Evolutionary conservation across 2,329 filamentous ascomycete species (phyloP).

Genomic region (Alternaria metachromatica): DNA sequence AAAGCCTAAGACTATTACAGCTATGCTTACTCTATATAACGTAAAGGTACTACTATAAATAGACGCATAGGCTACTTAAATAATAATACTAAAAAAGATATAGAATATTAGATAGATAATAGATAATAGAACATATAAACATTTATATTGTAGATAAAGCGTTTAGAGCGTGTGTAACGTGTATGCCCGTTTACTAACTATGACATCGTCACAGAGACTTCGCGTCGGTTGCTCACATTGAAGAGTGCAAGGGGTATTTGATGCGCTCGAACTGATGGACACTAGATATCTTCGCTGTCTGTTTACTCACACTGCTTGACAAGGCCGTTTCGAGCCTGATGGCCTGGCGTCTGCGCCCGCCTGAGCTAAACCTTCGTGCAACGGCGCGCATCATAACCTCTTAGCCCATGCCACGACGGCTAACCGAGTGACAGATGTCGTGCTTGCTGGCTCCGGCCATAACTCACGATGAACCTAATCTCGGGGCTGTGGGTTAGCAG

Average conservation of each 20-base stretch:
- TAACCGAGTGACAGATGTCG: conserved; percentile 7
- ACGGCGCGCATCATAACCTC: conserved; percentile 3
- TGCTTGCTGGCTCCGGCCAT: neutral
- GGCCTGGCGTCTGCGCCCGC: neutral
- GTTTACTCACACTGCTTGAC: neutral
- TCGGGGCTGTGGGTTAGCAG: neutral
- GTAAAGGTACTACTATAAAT: no score
- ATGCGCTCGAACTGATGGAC: neutral
- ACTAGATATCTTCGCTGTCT: neutral
- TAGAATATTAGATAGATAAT: no score
- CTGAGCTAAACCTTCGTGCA: neutral
- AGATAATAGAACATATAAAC: no score
- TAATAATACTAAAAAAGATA: no score
- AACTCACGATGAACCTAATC: neutral
- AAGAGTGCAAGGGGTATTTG: neutral
- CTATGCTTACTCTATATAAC: no score
- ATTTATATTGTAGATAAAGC: no score
- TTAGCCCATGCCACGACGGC: neutral
- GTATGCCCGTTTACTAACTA: neutral
- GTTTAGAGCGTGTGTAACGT: no score
- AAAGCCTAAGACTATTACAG: no score
- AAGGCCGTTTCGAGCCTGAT: conserved; percentile 6
- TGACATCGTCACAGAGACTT: neutral
- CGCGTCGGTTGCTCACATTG: neutral
- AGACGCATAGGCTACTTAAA: no score